Evolutionary conservation across 2,329 filamentous ascomycete species (phyloP).

Genomic region (Mollisiaceae sp.): DNA sequence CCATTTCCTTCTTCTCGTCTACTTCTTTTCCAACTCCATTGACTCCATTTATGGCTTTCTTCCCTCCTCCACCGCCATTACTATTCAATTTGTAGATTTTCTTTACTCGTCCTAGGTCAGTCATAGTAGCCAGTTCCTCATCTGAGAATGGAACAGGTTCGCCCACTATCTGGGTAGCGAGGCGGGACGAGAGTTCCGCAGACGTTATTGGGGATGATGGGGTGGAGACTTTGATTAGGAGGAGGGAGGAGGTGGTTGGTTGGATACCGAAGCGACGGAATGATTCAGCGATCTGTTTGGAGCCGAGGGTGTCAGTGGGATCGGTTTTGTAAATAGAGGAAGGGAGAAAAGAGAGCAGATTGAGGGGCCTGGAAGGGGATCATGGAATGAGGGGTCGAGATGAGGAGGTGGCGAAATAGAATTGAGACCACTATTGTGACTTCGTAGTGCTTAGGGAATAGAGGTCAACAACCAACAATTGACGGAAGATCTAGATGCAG

Average conservation of each 20-base stretch:
- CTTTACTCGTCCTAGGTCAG: conserved; percentile 72
- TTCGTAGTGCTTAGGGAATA: no score
- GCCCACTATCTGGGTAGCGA: conserved; percentile 67
- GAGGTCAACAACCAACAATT: no score
- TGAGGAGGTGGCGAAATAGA: not conserved
- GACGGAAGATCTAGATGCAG: no score
- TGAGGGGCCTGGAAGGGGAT: not conserved
- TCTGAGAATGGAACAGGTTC: conserved; percentile 64
- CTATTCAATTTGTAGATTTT: conserved; percentile 87
- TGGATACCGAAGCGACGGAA: conserved; percentile 88
- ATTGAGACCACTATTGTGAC: no score
- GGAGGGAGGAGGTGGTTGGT: conserved; percentile 70
- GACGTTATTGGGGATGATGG: conserved; percentile 52
- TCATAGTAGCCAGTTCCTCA: conserved; percentile 59
- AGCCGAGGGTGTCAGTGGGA: not conserved
- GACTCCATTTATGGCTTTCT: conserved; percentile 17
- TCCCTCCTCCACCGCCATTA: conserved; percentile 41
- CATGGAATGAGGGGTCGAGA: not conserved
- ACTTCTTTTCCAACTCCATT: conserved; percentile 39
- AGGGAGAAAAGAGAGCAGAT: conserved; percentile 21
- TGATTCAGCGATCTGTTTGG: conserved; percentile 79
- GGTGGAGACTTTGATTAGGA: conserved; percentile 79
- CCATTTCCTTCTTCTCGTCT: conserved; percentile 60
- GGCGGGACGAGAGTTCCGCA: conserved; percentile 60
- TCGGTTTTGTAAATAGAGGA: conserved; percentile 8